Percentiles rank a stretch among this genome's conserved stretches.
Conservation (phyloP, 2,329 filamentous ascomycete species). For the Microdochium bolleyi region DNA sequence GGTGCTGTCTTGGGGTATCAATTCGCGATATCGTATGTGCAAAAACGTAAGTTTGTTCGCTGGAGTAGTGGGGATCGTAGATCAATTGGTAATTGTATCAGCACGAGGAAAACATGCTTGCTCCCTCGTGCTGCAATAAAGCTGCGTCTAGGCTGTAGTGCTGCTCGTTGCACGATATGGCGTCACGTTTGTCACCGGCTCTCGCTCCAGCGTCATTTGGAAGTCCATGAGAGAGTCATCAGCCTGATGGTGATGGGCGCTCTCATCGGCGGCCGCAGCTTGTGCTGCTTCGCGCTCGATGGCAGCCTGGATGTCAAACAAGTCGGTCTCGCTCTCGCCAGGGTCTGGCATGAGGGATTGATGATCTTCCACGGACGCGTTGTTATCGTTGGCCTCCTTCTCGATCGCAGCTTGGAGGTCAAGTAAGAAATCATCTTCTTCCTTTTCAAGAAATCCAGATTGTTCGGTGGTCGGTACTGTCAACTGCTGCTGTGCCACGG, state of each 20-base stretch:
- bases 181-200: not conserved
- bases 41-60: not conserved
- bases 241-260: not conserved
- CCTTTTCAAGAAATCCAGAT: not conserved
- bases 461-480: not conserved
- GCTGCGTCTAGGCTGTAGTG: not conserved
- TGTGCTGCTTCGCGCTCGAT: slow-evolving; percentile 8
- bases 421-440: not conserved
- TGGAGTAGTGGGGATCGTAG: not conserved
- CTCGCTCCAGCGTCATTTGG: not conserved
- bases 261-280: not conserved
- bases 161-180: not conserved
- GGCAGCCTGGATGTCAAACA: slow-evolving; percentile 13
- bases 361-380: not conserved
- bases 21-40: not conserved
- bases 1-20: not conserved
- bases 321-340: not conserved
- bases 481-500: not conserved
- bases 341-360: not conserved
- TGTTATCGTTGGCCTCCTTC: not conserved
- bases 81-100: no score
- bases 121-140: not conserved
- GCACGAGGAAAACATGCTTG: no score
- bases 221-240: not conserved
- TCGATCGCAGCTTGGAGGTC: not conserved